Conservation (phyloP, 495 filamentous ascomycete species). For the Thermochaetoides thermophila region DNA sequence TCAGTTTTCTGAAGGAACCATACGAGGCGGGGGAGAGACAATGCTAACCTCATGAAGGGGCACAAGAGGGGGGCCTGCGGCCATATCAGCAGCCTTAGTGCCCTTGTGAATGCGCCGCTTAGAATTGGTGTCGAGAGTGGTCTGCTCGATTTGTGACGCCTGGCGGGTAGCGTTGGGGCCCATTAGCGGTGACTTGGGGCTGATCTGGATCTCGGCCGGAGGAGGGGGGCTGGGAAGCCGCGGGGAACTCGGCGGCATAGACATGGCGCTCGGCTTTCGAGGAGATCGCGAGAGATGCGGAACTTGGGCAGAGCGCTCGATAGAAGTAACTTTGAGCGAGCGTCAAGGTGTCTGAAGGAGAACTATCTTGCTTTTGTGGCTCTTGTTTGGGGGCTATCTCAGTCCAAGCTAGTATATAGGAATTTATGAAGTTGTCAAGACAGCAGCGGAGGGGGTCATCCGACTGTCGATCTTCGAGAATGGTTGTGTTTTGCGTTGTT, state of each 20-base stretch:
- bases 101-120: constrained; percentile 81
- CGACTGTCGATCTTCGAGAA: too few species aligned
- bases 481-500: too few species aligned
- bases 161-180: constrained; percentile 36
- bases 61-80: constrained; percentile 74
- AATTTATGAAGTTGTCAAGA: too few species aligned
- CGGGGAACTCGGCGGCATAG: constrained; percentile 62
- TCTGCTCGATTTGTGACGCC: constrained; percentile 45
- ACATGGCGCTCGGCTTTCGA: constrained; percentile 27
- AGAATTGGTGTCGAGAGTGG: constrained; percentile 37
- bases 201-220: constrained; percentile 79
- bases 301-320: too few species aligned
- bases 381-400: too few species aligned
- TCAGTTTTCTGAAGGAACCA: neutral
- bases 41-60: constrained; percentile 60
- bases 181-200: constrained; percentile 62
- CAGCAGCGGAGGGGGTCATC: too few species aligned
- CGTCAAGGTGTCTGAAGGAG: too few species aligned
- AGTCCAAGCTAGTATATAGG: too few species aligned
- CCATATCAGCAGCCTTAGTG: constrained; percentile 80
- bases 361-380: too few species aligned
- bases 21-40: neutral
- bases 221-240: constrained; percentile 81
- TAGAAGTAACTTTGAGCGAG: too few species aligned
- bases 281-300: too few species aligned